Conservation (phyloP, 768 basidiomycete genomes). For the Sarcodon sp. region DNA sequence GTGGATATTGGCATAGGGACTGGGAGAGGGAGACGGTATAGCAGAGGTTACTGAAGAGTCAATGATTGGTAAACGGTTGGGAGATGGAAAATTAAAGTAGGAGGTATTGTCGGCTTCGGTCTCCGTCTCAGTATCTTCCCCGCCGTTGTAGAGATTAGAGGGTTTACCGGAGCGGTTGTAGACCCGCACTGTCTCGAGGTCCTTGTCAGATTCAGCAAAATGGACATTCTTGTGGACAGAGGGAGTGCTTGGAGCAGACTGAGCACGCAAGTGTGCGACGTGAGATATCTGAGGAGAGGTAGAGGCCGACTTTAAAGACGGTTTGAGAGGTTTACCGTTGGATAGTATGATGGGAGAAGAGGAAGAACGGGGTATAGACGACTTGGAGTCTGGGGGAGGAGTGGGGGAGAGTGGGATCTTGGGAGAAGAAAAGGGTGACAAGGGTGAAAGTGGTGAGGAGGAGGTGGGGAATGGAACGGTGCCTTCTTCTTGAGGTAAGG, state of each 20-base stretch:
- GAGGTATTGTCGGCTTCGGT: constrained; percentile 20
- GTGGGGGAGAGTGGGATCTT: constrained; percentile 1
- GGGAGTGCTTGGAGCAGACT: constrained; percentile 55
- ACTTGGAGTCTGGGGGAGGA: constrained; percentile 2
- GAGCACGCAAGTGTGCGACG: constrained; percentile 24
- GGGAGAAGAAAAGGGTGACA: constrained; percentile 7
- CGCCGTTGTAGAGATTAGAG: constrained; percentile 39
- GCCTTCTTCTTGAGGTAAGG: constrained; percentile 3
- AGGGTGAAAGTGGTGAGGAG: constrained; percentile 11
- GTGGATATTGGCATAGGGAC: constrained; percentile 19
- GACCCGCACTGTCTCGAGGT: constrained; percentile 45
- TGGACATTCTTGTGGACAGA: constrained; percentile 70
- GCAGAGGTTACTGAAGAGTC: constrained; percentile 25
- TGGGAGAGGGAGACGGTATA: constrained; percentile 19
- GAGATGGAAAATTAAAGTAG: constrained; percentile 12
- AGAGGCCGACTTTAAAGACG: constrained; percentile 61
- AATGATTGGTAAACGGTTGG: constrained; percentile 4
- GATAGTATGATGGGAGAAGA: constrained; percentile 36
- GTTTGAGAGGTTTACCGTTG: constrained; percentile 81
- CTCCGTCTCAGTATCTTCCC: constrained; percentile 30
- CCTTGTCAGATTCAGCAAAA: constrained; percentile 54
- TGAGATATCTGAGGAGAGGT: constrained; percentile 35
- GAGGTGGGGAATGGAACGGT: constrained; percentile 31
- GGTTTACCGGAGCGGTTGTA: constrained; percentile 62
- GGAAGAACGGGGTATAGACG: constrained; percentile 18